Base-by-base conservation (phyloP, 2,329 filamentous ascomycete genomes). In the Nemania serpens region DNA sequence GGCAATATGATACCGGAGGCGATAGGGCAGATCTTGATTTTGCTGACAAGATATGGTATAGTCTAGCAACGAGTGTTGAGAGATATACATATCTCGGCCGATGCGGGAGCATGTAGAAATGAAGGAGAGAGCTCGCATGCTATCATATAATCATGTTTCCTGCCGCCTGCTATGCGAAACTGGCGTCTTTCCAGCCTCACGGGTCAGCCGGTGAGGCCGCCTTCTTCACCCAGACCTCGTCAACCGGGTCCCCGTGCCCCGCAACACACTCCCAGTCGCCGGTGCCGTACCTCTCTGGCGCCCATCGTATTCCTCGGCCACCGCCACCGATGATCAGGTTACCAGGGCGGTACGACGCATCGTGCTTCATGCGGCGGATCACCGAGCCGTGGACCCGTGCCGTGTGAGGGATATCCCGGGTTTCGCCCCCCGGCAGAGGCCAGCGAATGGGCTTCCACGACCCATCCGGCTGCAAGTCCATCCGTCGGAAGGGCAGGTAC, bases 241-340 rank as follows among this genome's bases (percentile, higher is more conserved):
- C 86, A n/a, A 93, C 78, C 0, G 82, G 78, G 73, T 92, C 87
- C 0, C 88, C 90, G 45, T 84, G 77, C 25, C 88, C 81, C n/a
- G 79, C 80, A 2, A 87, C 78, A 55, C 88, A 84, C 4, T 83
- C 79, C 91, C 91, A 94, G 13, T 90, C 83, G 0, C 91, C 91
- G 53, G 88, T 91, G 0, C 89, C 90, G 59, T 83, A 75, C 29
- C 86, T 75, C 6, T 80, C 70, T 0, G 88, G 86, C 1, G 91
- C 91, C 9, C 69, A 76, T 25, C 84, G 80, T 1, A 86, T 79
- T 0, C 91, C 91, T 33, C 91, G 79, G 0, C 91, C 91, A 15
- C 91, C 91, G 1, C 91, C 91, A 0, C 91, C 91, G 2, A 93
- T 76, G 62, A 95, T 92, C 55, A 95, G 73, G 63, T 95, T 95